phyloP scores from a whole-genome alignment of 441 rosid genomes.

The Syzygium malaccense region DNA sequence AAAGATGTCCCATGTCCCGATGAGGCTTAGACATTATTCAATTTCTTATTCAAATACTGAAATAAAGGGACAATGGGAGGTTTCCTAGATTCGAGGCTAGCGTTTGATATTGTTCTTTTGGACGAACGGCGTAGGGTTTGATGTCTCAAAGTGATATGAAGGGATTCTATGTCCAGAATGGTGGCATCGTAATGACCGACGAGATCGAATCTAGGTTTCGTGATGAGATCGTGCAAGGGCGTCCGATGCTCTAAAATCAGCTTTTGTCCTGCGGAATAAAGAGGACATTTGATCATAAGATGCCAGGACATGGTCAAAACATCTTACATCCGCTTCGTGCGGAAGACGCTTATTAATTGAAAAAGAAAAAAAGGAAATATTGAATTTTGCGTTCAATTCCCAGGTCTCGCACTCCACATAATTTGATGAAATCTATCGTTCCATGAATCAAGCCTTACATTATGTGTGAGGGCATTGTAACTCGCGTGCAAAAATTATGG shows the following conservation, averaged over 20 bases:
- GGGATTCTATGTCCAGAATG: background rate
- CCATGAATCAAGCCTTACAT: background rate
- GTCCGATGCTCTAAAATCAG: background rate
- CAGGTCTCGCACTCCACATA: background rate
- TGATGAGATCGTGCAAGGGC: background rate
- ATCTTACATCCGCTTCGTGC: background rate
- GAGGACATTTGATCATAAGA: background rate
- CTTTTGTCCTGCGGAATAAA: background rate
- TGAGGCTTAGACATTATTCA: background rate
- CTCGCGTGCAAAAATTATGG: background rate
- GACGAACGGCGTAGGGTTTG: too few relatives aligned
- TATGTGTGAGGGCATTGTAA: background rate
- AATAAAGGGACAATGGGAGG: background rate
- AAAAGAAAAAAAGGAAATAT: fast-evolving
- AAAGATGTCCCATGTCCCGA: background rate
- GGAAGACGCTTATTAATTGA: fast-evolving
- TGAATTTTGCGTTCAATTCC: background rate
- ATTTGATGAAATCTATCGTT: background rate
- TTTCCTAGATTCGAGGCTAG: background rate
- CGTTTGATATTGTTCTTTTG: background rate
- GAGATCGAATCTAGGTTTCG: too few relatives aligned
- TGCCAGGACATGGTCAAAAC: fast-evolving
- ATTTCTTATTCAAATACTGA: background rate
- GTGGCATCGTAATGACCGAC: background rate
- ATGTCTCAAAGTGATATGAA: background rate